Conservation (phyloP, 2,329 filamentous ascomycete species). For the Akanthomyces muscarius region DNA sequence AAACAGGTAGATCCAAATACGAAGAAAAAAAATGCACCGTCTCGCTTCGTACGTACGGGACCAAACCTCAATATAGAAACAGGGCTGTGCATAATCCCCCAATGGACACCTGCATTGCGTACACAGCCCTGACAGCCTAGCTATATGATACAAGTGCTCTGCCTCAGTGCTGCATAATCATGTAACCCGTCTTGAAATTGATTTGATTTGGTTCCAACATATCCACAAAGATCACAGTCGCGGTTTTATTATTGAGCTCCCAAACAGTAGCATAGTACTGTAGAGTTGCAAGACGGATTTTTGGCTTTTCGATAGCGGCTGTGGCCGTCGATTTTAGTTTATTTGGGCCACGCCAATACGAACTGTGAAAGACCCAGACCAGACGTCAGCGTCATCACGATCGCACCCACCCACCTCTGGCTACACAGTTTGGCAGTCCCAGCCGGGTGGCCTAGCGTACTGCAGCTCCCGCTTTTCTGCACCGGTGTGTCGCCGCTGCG, state of each 20-base stretch:
- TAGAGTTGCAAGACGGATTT: neutral
- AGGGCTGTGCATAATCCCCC: constrained; percentile 6
- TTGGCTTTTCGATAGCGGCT: neutral
- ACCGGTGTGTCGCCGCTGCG: neutral
- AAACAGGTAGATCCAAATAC: neutral
- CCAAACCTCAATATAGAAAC: constrained; percentile 14
- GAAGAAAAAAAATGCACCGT: neutral
- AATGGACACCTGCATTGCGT: neutral
- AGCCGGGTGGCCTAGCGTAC: neutral
- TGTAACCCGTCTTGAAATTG: neutral
- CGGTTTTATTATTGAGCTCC: neutral
- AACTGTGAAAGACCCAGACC: neutral
- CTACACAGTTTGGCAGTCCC: neutral
- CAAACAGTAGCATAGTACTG: neutral
- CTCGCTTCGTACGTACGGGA: neutral
- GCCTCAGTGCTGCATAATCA: neutral
- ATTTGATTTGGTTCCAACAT: neutral
- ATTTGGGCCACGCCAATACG: constrained; percentile 1
- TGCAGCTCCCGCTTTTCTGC: neutral
- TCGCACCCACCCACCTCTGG: neutral
- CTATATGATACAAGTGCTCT: constrained; percentile 5
- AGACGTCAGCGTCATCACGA: constrained; percentile 13
- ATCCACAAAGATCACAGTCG: neutral
- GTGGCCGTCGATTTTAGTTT: neutral
- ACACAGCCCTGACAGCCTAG: neutral